Percentiles rank a stretch among this genome's conserved stretches.
Conservation (phyloP, 2,329 filamentous ascomycete species). For the Fusarium goolgardi region DNA sequence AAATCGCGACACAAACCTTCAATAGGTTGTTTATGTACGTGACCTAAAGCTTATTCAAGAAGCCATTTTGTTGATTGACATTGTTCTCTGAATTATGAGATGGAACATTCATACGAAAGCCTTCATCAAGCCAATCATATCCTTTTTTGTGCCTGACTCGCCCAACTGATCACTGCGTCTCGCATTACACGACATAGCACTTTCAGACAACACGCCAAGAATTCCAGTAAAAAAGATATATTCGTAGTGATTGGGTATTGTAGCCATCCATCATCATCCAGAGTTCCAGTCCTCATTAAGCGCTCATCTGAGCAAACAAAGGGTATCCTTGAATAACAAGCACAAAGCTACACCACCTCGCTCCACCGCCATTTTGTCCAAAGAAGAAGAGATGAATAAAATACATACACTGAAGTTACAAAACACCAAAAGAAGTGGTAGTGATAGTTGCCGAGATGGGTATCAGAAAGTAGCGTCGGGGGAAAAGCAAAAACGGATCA, state of each 20-base stretch:
- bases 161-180: neutral
- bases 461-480: conserved; percentile 31
- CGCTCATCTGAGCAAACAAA: conserved; percentile 20
- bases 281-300: conserved; percentile 30
- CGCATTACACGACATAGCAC: neutral
- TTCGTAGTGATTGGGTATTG: conserved; percentile 42
- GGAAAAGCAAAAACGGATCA: conserved; percentile 15
- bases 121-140: neutral
- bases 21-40: neutral
- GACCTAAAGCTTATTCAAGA: neutral
- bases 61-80: neutral
- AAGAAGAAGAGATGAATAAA: conserved; percentile 15
- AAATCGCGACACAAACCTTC: too few species aligned
- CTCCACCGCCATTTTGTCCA: conserved; percentile 5
- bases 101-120: neutral
- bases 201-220: neutral
- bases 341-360: conserved; percentile 1
- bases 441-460: conserved; percentile 18
- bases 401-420: conserved; percentile 33
- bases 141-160: neutral
- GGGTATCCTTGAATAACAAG: conserved; percentile 33
- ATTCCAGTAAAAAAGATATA: conserved; percentile 7
- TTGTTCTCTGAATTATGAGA: neutral
- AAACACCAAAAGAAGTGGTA: conserved; percentile 2
- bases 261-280: conserved; percentile 23